Evolutionary conservation across 495 filamentous ascomycete genomes (phyloP).

Genomic region (Corynascus novoguineensis): DNA sequence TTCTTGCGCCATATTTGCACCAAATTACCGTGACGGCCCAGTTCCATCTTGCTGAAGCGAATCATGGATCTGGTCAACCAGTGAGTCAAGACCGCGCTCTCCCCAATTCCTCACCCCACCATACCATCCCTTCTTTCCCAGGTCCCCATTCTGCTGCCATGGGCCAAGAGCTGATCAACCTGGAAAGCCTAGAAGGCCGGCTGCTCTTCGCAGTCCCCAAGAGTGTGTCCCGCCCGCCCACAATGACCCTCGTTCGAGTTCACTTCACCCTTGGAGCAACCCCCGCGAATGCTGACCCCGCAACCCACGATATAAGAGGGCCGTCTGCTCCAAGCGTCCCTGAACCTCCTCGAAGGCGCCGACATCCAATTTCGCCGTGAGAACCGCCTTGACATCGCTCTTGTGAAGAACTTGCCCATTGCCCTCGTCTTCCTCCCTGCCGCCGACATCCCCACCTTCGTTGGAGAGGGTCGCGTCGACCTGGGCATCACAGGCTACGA

Average conservation of each 20-base stretch:
- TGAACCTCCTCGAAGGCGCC: conserved; percentile 84
- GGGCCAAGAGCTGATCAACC: conserved; percentile 32
- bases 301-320: conserved; percentile 63
- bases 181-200: conserved; percentile 75
- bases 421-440: conserved; percentile 96
- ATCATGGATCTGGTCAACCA: conserved; percentile 80
- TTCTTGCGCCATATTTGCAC: conserved; percentile 2
- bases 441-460: conserved; percentile 93
- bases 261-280: not conserved
- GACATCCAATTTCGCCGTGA: conserved; percentile 96
- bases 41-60: conserved; percentile 8
- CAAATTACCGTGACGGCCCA: not conserved
- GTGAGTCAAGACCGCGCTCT: conserved; percentile 47
- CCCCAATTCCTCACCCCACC: not conserved
- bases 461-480: conserved; percentile 89
- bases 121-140: not conserved
- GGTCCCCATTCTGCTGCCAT: conserved; percentile 11
- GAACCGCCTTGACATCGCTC: conserved; percentile 88
- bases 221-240: conserved; percentile 55
- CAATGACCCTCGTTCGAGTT: conserved; percentile 11
- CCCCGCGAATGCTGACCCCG: conserved; percentile 1
- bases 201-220: conserved; percentile 96
- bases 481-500: conserved; percentile 92
- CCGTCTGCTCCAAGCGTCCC: conserved; percentile 72
- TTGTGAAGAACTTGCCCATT: conserved; percentile 91